These are phyloP conservation scores for Rhizopogon rudus DNA, from an alignment of 768 basidiomycete species.

Conservation along the genomic window DNA sequence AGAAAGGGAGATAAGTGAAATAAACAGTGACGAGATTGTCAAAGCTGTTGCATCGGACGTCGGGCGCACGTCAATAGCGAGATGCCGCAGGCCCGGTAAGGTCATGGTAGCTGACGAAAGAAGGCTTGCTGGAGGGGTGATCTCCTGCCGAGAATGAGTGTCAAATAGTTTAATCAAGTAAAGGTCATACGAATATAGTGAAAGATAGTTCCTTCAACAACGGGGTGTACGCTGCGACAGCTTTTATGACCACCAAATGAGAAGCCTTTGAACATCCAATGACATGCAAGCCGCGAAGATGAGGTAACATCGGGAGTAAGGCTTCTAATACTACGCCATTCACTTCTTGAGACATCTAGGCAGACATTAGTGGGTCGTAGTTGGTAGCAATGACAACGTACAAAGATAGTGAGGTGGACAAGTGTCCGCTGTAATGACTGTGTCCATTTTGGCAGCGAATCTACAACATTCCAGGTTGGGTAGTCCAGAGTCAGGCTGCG, in stretches of 20 bases:
- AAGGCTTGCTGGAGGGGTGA: conserved; percentile 5
- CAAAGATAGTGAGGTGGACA: conserved; percentile 53
- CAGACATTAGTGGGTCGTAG: not conserved
- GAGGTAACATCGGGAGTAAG: conserved; percentile 45
- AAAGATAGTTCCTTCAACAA: conserved; percentile 57
- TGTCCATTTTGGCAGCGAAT: conserved; percentile 56
- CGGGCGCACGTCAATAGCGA: conserved; percentile 48
- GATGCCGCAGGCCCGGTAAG: conserved; percentile 40
- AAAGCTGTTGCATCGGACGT: conserved; percentile 10
- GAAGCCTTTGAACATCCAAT: conserved; percentile 55
- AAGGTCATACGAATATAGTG: conserved; percentile 47
- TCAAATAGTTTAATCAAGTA: conserved; percentile 2
- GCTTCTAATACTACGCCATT: conserved; percentile 46
- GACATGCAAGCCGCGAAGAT: conserved; percentile 54
- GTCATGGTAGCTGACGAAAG: conserved; percentile 20
- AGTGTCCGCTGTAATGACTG: conserved; percentile 38
- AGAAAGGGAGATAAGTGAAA: conserved; percentile 1
- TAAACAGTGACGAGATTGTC: not conserved
- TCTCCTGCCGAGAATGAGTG: conserved; percentile 7
- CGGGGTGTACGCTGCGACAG: conserved; percentile 42
- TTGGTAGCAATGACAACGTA: conserved; percentile 28
- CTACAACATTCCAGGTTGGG: conserved; percentile 59
- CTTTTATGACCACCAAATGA: conserved; percentile 43
- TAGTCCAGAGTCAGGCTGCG: conserved; percentile 48
- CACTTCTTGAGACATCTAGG: conserved; percentile 52